These are phyloP conservation scores for Clavispora vitiphila DNA, from an alignment of 805 yeast species.

Conservation along the genomic window DNA sequence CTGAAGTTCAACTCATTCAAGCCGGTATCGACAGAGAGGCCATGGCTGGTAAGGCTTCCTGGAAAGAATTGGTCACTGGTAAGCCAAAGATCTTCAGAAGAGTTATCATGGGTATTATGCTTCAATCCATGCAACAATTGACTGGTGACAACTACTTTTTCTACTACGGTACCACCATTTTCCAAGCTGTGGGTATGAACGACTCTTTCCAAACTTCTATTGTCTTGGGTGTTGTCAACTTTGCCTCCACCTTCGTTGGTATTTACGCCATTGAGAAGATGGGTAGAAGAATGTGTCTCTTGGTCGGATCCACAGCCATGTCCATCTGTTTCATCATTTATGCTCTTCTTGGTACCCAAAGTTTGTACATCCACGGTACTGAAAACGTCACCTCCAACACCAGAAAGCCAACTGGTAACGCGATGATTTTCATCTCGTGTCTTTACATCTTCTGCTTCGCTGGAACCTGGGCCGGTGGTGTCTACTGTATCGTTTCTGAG, in stretches of 20 bases:
- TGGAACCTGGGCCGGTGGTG: constrained; percentile 68
- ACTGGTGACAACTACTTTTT: constrained; percentile 62
- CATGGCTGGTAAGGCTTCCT: constrained; percentile 59
- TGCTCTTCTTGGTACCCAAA: constrained; percentile 53
- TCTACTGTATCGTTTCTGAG: constrained; percentile 62
- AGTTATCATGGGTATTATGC: constrained; percentile 50
- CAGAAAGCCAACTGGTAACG: constrained; percentile 47
- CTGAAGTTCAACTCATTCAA: constrained; percentile 49
- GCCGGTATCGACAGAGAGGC: constrained; percentile 60
- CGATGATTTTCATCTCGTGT: constrained; percentile 61
- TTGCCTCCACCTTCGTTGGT: constrained; percentile 49
- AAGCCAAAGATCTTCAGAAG: constrained; percentile 56
- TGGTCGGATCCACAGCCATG: constrained; percentile 50
- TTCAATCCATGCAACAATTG: constrained; percentile 58
- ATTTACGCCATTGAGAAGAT: constrained; percentile 43
- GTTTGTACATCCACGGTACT: constrained; percentile 34
- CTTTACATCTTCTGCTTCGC: constrained; percentile 63
- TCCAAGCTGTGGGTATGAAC: constrained; percentile 44
- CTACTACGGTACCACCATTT: constrained; percentile 56
- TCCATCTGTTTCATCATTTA: constrained; percentile 51
- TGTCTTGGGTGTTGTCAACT: constrained; percentile 49
- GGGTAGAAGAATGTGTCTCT: constrained; percentile 49
- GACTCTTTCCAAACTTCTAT: constrained; percentile 53
- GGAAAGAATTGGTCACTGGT: constrained; percentile 61
- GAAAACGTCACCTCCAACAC: constrained; percentile 30